phyloP scores from a whole-genome alignment of 441 rosid genomes.

The Macaranga tanarius region DNA sequence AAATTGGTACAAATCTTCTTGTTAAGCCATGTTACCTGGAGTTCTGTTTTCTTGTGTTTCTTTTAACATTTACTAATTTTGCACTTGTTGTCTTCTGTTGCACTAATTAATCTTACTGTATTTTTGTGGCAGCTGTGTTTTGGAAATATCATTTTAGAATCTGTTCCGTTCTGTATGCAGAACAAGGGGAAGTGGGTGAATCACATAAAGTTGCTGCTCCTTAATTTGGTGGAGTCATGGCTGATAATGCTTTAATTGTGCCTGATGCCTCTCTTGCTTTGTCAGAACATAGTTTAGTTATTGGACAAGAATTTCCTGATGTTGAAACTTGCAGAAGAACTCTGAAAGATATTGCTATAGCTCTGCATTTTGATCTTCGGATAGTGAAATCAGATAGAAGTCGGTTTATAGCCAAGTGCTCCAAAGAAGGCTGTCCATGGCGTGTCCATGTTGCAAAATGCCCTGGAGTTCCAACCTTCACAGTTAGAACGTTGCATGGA shows the following conservation, averaged over 20 bases:
- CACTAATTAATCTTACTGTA: constrained; percentile 17
- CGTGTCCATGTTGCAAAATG: constrained; percentile 97
- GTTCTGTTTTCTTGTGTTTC: not conserved
- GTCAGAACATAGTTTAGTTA: constrained; percentile 48
- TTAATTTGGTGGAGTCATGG: constrained; percentile 46
- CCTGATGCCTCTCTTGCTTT: constrained; percentile 53
- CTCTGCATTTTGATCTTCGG: constrained; percentile 88
- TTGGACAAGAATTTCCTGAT: constrained; percentile 91
- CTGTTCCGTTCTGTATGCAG: constrained; percentile 20
- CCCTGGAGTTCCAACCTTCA: constrained; percentile 80
- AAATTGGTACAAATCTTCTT: not conserved
- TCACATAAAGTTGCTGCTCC: constrained; percentile 24
- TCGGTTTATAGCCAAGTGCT: constrained; percentile 93
- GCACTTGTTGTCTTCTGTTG: constrained; percentile 4
- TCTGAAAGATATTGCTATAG: constrained; percentile 86
- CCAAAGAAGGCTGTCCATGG: constrained; percentile 98
- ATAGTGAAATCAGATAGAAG: constrained; percentile 97
- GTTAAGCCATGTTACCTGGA: not conserved
- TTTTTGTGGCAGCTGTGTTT: constrained; percentile 22
- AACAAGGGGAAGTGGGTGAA: constrained; percentile 30
- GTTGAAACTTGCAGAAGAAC: constrained; percentile 95
- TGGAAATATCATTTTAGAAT: constrained; percentile 19
- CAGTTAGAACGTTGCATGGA: constrained; percentile 79
- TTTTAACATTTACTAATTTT: not conserved
- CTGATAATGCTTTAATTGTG: constrained; percentile 47